Evolutionary conservation across 208 protist genomes (phyloP).

Genomic region (Polymyxa betae): DNA sequence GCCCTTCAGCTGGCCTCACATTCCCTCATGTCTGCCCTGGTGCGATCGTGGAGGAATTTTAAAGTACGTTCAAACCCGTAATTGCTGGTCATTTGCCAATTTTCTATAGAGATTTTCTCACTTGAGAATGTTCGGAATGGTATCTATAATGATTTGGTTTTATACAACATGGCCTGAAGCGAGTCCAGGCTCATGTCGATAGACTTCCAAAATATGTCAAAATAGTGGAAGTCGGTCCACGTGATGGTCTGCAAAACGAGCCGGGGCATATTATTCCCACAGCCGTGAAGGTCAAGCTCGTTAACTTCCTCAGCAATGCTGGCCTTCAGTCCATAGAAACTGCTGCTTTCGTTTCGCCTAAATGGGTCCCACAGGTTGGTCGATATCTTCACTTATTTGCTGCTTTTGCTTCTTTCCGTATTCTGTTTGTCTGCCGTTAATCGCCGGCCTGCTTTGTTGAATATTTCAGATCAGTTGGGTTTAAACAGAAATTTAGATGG

Average conservation of each 20-base stretch:
- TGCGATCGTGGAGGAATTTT: too few species aligned
- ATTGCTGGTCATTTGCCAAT: too few species aligned
- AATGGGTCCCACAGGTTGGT: conserved; percentile 73
- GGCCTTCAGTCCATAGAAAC: conserved; percentile 73
- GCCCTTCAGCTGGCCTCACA: too few species aligned
- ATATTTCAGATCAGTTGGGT: too few species aligned
- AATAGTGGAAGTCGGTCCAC: conserved; percentile 58
- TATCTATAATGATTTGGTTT: too few species aligned
- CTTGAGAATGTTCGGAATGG: too few species aligned
- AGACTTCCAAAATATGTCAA: background rate
- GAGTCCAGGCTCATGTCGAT: too few species aligned
- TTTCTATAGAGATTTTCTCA: too few species aligned
- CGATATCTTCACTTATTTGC: background rate
- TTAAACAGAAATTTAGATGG: too few species aligned
- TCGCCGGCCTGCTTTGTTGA: background rate
- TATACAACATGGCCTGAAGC: too few species aligned
- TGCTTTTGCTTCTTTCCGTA: background rate
- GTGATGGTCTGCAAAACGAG: conserved; percentile 63
- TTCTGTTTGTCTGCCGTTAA: background rate
- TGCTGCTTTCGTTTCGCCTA: conserved; percentile 76
- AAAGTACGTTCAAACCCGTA: too few species aligned
- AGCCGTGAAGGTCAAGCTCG: conserved; percentile 72
- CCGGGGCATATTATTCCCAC: conserved; percentile 47
- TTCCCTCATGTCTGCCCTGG: too few species aligned
- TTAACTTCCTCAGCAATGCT: conserved; percentile 67